phyloP scores from a whole-genome alignment of 208 protist species.

The Acanthamoeba royreba region DNA sequence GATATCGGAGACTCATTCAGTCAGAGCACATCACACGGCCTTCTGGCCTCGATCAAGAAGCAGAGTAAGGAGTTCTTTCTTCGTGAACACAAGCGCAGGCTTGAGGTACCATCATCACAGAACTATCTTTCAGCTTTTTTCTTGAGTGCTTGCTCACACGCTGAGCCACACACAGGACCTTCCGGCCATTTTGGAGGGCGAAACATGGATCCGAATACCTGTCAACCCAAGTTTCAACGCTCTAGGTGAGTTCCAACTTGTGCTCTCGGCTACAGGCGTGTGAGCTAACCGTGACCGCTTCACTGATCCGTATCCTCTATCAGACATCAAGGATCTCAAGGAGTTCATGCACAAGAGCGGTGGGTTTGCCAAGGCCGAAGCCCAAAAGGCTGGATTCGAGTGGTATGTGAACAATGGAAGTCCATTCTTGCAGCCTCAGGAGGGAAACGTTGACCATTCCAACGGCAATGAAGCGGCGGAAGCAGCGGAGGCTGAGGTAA shows the following conservation, averaged over 20 bases:
- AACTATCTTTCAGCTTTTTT: background rate
- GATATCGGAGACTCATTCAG: constrained; percentile 19
- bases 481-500: background rate
- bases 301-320: no score
- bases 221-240: background rate
- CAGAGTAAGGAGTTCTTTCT: constrained; percentile 35
- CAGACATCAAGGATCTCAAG: constrained; percentile 25
- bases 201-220: constrained; percentile 6
- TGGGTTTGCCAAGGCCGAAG: background rate
- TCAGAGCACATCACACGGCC: constrained; percentile 5
- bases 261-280: no score
- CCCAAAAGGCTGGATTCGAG: background rate
- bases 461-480: background rate
- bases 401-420: background rate
- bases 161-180: background rate
- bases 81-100: background rate
- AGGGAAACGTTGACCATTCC: background rate
- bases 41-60: constrained; percentile 31
- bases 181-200: background rate
- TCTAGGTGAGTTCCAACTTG: background rate
- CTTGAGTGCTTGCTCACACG: background rate
- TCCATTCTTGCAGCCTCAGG: background rate
- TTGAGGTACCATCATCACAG: background rate
- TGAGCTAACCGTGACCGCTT: no score
- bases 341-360: background rate